phyloP scores from a whole-genome alignment of 305 asterid genomes.

The Fraxinus latifolia region DNA sequence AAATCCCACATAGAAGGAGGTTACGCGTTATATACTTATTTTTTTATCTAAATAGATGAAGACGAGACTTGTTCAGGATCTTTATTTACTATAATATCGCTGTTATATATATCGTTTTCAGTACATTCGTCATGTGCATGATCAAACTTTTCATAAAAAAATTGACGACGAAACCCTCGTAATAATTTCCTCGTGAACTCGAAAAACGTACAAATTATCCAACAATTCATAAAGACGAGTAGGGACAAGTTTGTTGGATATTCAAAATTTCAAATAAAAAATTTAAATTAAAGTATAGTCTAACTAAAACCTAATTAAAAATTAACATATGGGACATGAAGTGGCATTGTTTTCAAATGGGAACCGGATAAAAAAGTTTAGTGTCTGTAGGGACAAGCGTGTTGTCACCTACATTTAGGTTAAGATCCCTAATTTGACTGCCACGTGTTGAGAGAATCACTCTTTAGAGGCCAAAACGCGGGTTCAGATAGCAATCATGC shows the following conservation, averaged over 20 bases:
- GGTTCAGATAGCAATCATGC: slow-evolving; percentile 12
- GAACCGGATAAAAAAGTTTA: slow-evolving; percentile 23
- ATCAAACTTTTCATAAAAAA: too few relatives aligned
- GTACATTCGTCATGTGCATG: too few relatives aligned
- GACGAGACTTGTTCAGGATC: too few relatives aligned
- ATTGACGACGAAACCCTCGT: background rate
- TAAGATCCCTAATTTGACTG: slow-evolving; percentile 20
- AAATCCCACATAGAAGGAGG: background rate
- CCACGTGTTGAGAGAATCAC: slow-evolving; percentile 50
- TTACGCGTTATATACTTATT: background rate
- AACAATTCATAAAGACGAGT: background rate
- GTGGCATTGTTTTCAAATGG: background rate
- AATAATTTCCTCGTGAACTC: background rate
- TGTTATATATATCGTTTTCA: too few relatives aligned
- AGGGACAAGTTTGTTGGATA: background rate
- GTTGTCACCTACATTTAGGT: slow-evolving; percentile 56
- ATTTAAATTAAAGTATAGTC: background rate
- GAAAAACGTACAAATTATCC: background rate
- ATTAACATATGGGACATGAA: background rate
- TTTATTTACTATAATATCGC: background rate
- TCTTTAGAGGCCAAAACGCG: slow-evolving; percentile 51
- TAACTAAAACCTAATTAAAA: background rate
- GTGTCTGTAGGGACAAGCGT: slow-evolving; percentile 36
- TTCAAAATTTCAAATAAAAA: background rate
- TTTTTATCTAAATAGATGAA: background rate